phyloP scores from a whole-genome alignment of 768 basidiomycete species.

The Porpolomopsis calyptriformis region DNA sequence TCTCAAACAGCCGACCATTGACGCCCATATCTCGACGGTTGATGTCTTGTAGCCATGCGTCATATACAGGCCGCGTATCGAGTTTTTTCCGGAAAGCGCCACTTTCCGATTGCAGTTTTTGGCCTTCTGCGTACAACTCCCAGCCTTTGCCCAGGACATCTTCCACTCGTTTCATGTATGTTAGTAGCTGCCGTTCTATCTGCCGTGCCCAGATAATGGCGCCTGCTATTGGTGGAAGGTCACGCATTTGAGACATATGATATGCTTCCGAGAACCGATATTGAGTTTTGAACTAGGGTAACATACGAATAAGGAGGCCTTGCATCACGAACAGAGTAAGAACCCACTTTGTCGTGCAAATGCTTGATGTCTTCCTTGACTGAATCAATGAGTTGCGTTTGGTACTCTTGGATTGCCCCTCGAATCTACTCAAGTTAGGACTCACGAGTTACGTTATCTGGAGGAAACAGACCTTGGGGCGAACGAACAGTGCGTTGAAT shows the following conservation, averaged over 20 bases:
- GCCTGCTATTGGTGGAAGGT: conserved; percentile 94
- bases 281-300: conserved; percentile 77
- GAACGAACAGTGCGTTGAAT: conserved; percentile 93
- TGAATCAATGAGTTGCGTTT: conserved; percentile 96
- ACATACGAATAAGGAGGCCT: background rate
- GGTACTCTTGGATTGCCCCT: conserved; percentile 98
- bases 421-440: conserved; percentile 50
- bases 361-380: conserved; percentile 97
- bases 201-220: conserved; percentile 99
- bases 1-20: conserved; percentile 86
- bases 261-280: conserved; percentile 93
- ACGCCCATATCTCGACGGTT: conserved; percentile 87
- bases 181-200: conserved; percentile 89
- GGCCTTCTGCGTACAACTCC: conserved; percentile 99
- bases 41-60: conserved; percentile 96
- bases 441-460: background rate
- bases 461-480: conserved; percentile 67
- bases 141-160: conserved; percentile 97
- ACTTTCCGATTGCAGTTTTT: conserved; percentile 89
- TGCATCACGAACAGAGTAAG: background rate
- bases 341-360: conserved; percentile 75
- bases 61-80: conserved; percentile 87
- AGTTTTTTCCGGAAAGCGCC: conserved; percentile 91
- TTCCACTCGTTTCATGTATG: conserved; percentile 98
- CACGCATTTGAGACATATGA: conserved; percentile 98